phyloP scores from a whole-genome alignment of 208 protist genomes.

The Angomonas ambiguus region DNA sequence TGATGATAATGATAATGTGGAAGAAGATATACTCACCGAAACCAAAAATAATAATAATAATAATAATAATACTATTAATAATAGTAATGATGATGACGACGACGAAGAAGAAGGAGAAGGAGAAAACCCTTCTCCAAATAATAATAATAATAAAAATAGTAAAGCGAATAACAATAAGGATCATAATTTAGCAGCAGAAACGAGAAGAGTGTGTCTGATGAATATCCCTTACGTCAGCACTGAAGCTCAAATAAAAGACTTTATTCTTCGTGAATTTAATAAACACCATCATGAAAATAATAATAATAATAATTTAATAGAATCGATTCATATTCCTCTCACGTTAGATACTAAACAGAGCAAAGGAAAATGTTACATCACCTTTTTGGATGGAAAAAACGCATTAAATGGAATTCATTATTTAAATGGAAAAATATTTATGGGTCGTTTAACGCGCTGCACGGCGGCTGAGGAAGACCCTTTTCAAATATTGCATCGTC shows the following conservation, averaged over 20 bases:
- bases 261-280: constrained; percentile 25
- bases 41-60: constrained; percentile 2
- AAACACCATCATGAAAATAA: not conserved
- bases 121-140: not conserved
- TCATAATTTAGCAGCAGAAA: constrained; percentile 21
- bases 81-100: constrained; percentile 1
- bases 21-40: not conserved
- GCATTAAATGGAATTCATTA: constrained; percentile 72
- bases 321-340: constrained; percentile 87
- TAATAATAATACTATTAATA: not conserved
- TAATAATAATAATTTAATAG: not conserved
- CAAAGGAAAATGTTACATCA: constrained; percentile 93
- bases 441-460: constrained; percentile 79
- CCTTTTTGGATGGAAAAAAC: constrained; percentile 78
- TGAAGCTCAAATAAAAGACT: constrained; percentile 93
- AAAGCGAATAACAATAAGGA: not conserved
- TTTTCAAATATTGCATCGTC: no score
- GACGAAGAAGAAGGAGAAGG: constrained; percentile 7
- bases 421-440: constrained; percentile 86
- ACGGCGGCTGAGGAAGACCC: constrained; percentile 72
- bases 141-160: not conserved
- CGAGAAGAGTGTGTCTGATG: constrained; percentile 89
- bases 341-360: constrained; percentile 90
- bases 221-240: constrained; percentile 95
- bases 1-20: not conserved